These are phyloP conservation scores for Microcos paniculata DNA, from an alignment of 345 rosid genomes.

Conservation along the genomic window DNA sequence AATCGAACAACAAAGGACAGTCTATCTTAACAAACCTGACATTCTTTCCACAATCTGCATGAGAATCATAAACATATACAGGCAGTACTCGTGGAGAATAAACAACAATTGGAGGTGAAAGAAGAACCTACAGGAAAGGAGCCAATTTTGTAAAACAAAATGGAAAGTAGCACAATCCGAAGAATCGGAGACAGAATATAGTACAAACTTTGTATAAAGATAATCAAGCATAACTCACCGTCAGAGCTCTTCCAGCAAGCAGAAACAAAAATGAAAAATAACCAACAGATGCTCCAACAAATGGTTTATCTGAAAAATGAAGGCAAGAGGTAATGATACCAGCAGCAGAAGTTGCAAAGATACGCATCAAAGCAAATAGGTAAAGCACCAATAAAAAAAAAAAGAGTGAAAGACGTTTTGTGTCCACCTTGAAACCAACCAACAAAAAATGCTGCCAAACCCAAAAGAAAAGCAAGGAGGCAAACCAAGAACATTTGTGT, in stretches of 20 bases:
- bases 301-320: constrained; percentile 70
- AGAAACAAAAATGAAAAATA: constrained; percentile 91
- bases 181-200: not conserved
- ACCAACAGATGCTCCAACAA: constrained; percentile 99
- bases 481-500: constrained; percentile 83
- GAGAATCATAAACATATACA: constrained; percentile 97
- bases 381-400: constrained; percentile 16
- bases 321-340: constrained; percentile 2
- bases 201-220: constrained; percentile 7
- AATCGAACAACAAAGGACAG: not conserved
- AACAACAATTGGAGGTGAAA: constrained; percentile 98
- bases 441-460: constrained; percentile 95
- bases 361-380: not conserved
- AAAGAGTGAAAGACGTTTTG: constrained; percentile 5
- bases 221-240: constrained; percentile 50
- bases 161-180: constrained; percentile 5
- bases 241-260: constrained; percentile 94
- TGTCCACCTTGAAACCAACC: constrained; percentile 82
- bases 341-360: not conserved
- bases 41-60: constrained; percentile 95
- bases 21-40: constrained; percentile 71
- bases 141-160: constrained; percentile 5
- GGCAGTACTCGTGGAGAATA: constrained; percentile 98
- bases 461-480: constrained; percentile 91
- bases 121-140: constrained; percentile 70